Percentiles rank a stretch among this genome's conserved stretches.
Conservation (phyloP, 345 rosid species). For the Pelargonium nanum region DNA sequence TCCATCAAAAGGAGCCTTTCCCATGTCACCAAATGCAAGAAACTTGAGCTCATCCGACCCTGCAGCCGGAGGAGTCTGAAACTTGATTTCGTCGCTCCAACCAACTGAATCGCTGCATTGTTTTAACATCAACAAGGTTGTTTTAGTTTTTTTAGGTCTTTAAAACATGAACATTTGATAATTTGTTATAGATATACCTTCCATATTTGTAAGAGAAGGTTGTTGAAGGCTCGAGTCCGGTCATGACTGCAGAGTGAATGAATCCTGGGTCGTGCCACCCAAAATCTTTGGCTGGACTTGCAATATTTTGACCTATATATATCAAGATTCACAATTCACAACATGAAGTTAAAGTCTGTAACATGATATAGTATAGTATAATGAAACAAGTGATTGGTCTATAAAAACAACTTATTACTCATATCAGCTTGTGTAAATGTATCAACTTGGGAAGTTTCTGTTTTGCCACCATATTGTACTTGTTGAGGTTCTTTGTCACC, state of each 20-base stretch:
- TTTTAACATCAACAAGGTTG: neutral
- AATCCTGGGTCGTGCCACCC: slow-evolving; percentile 81
- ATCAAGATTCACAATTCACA: neutral
- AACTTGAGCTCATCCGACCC: slow-evolving; percentile 47
- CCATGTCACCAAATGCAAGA: slow-evolving; percentile 63
- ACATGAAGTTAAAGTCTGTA: neutral
- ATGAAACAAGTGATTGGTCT: neutral
- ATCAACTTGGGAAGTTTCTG: slow-evolving; percentile 29
- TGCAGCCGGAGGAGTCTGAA: slow-evolving; percentile 46
- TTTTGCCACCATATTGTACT: slow-evolving; percentile 29
- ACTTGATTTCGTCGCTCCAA: slow-evolving; percentile 45
- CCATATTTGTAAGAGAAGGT: slow-evolving; percentile 49
- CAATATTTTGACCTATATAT: slow-evolving; percentile 22
- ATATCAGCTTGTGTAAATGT: slow-evolving; percentile 48
- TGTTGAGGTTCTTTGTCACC: slow-evolving; percentile 43
- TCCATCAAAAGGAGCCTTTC: slow-evolving; percentile 57
- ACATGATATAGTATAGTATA: neutral
- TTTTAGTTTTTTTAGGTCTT: no score
- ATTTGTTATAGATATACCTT: slow-evolving; percentile 24
- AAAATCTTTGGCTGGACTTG: slow-evolving; percentile 68
- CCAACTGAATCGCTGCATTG: slow-evolving; percentile 37
- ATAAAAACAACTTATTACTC: slow-evolving; percentile 29
- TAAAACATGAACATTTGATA: no score
- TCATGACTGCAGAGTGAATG: slow-evolving; percentile 58
- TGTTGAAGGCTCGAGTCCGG: slow-evolving; percentile 43